phyloP scores from a whole-genome alignment of 139 green algal genomes.

The Dunaliella sp. region DNA sequence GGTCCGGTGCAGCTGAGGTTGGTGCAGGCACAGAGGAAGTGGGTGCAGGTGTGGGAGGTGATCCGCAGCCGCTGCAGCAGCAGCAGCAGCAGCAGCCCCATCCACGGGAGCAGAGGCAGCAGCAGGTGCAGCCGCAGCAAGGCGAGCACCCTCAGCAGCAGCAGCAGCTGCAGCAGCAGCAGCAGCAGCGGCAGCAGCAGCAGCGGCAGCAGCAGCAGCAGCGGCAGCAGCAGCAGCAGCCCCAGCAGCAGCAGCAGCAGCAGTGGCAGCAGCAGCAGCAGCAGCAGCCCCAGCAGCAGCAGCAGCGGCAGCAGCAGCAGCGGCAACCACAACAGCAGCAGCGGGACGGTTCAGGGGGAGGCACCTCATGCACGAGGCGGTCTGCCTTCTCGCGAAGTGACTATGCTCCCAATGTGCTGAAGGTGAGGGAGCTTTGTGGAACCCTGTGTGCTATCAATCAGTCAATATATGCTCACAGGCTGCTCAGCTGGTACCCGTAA shows the following conservation, averaged over 20 bases:
- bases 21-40: too few relatives aligned
- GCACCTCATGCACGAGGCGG: background rate
- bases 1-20: background rate
- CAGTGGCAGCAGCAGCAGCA: background rate
- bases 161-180: background rate
- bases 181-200: background rate
- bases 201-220: background rate
- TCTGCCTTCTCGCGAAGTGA: slow-evolving; percentile 27
- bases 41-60: background rate
- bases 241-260: background rate
- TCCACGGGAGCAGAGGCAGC: background rate
- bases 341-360: background rate
- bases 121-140: background rate
- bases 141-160: background rate
- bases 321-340: background rate
- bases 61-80: background rate
- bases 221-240: too few relatives aligned
- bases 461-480: background rate
- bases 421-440: too few relatives aligned
- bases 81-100: background rate
- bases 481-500: too few relatives aligned
- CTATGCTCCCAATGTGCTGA: slow-evolving; percentile 66
- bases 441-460: too few relatives aligned
- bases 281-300: background rate
- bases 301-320: background rate